Percentiles rank a stretch among this genome's conserved stretches.
phyloP scores from a whole-genome alignment of 2,329 filamentous ascomycete genomes.

The Fusarium pininemorale region DNA sequence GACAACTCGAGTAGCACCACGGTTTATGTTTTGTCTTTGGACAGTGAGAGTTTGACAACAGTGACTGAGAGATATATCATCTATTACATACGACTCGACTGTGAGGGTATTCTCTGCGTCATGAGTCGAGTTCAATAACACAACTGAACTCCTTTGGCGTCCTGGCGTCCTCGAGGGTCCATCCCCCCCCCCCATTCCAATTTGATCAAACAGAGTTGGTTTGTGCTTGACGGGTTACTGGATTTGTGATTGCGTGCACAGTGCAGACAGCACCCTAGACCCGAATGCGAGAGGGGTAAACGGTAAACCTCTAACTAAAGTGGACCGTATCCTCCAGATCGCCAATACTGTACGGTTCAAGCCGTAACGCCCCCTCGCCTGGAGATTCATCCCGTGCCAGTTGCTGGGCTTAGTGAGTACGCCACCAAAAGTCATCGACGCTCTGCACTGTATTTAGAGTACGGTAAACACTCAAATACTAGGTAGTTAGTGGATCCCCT shows the following conservation, averaged over 20 bases:
- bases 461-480: not conserved
- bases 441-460: constrained; percentile 26
- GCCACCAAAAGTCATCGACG: not conserved
- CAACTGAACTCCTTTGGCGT: not conserved
- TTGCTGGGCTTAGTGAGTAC: not conserved
- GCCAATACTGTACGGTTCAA: constrained; percentile 6
- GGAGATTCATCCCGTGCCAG: constrained; percentile 1
- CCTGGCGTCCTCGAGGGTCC: not conserved
- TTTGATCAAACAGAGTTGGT: constrained; percentile 4
- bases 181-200: not conserved
- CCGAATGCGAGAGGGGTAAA: constrained; percentile 1
- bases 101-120: not conserved
- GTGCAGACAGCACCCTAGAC: not conserved
- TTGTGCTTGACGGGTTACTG: not conserved
- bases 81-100: not conserved
- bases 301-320: not conserved
- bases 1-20: constrained; percentile 11
- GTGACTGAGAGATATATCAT: not conserved
- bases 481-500: constrained; percentile 28
- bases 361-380: not conserved
- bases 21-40: constrained; percentile 2
- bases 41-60: not conserved
- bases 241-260: not conserved
- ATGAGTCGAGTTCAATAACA: not conserved
- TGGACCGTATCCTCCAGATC: not conserved